Percentiles rank a stretch among this genome's conserved stretches.
These are phyloP conservation scores for Fusarium burgessii DNA, from an alignment of 2,329 filamentous ascomycete genomes.

Conservation along the genomic window DNA sequence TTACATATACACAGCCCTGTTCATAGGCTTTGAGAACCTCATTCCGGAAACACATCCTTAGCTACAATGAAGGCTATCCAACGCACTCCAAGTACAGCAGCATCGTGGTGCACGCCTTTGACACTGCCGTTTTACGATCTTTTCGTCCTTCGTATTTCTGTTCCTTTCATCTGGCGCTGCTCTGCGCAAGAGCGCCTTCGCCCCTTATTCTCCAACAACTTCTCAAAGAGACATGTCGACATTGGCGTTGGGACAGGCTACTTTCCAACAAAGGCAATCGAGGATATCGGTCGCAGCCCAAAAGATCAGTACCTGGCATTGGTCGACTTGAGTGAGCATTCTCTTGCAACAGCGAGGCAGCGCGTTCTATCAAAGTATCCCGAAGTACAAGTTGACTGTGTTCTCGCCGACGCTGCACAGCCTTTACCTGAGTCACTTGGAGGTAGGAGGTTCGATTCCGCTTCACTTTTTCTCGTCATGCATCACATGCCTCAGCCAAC, in stretches of 20 bases:
- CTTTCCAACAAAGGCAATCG: slow-evolving; percentile 1
- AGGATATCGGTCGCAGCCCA: not conserved
- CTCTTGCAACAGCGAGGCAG: slow-evolving; percentile 2
- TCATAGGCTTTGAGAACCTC: too few relatives aligned
- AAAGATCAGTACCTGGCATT: slow-evolving; percentile 2
- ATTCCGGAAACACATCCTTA: not conserved
- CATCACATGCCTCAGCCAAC: slow-evolving; percentile 18
- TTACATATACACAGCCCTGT: not conserved
- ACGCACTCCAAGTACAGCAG: not conserved
- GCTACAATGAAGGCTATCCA: not conserved
- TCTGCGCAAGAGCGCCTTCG: not conserved
- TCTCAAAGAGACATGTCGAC: slow-evolving; percentile 14
- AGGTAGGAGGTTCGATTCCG: slow-evolving; percentile 1
- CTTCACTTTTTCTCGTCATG: slow-evolving; percentile 12
- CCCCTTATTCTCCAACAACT: slow-evolving; percentile 1
- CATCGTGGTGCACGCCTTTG: slow-evolving; percentile 7
- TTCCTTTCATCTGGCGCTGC: slow-evolving; percentile 11
- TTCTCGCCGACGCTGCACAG: slow-evolving; percentile 2
- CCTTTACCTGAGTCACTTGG: not conserved
- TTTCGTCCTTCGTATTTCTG: slow-evolving; percentile 13
- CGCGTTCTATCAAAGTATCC: slow-evolving; percentile 3
- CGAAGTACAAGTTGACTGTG: not conserved
- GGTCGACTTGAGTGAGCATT: slow-evolving; percentile 12
- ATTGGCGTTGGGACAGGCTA: slow-evolving; percentile 25
- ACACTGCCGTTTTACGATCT: slow-evolving; percentile 11